Percentiles rank a stretch among this genome's conserved stretches.
phyloP scores from a whole-genome alignment of 2,329 filamentous ascomycete genomes.

The Pyrenophora graminea region DNA sequence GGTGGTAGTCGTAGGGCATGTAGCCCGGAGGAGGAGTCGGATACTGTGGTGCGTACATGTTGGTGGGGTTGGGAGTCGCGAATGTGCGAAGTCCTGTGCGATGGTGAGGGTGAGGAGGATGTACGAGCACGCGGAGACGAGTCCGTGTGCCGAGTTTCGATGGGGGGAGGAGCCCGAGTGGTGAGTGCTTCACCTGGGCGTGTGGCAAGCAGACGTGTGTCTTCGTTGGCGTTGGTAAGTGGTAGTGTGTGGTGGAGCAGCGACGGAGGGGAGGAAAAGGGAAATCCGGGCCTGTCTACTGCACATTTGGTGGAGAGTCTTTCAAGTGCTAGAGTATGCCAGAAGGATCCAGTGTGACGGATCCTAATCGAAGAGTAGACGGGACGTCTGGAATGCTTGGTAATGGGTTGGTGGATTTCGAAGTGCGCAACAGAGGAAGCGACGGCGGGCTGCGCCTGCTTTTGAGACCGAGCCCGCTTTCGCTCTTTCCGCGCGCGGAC shows the following conservation, averaged over 20 bases:
- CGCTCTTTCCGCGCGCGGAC: conserved; percentile 23
- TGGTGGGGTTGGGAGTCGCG: conserved; percentile 15
- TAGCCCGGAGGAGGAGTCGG: conserved; percentile 44
- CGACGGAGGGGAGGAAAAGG: conserved; percentile 37
- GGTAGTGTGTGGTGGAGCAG: conserved; percentile 33
- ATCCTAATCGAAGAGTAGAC: conserved; percentile 22
- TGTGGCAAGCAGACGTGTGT: conserved; percentile 36
- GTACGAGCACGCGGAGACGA: background rate
- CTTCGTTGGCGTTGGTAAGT: conserved; percentile 24
- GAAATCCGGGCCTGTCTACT: conserved; percentile 38
- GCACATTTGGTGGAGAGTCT: conserved; percentile 40
- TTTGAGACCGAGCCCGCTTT: conserved; percentile 22
- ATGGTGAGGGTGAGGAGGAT: background rate
- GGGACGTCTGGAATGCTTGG: conserved; percentile 35
- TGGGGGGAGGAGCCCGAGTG: conserved; percentile 30
- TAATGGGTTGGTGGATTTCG: conserved; percentile 28
- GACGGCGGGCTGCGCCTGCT: conserved; percentile 26
- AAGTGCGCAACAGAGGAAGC: conserved; percentile 23
- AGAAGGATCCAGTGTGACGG: conserved; percentile 42
- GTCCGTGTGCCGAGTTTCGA: conserved; percentile 9
- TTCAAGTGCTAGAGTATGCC: conserved; percentile 28
- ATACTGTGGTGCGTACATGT: conserved; percentile 41
- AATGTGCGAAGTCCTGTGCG: conserved; percentile 1
- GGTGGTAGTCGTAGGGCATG: conserved; percentile 44
- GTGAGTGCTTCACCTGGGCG: conserved; percentile 42